phyloP scores from a whole-genome alignment of 495 filamentous ascomycete genomes.

The Penicillium riverlandense region DNA sequence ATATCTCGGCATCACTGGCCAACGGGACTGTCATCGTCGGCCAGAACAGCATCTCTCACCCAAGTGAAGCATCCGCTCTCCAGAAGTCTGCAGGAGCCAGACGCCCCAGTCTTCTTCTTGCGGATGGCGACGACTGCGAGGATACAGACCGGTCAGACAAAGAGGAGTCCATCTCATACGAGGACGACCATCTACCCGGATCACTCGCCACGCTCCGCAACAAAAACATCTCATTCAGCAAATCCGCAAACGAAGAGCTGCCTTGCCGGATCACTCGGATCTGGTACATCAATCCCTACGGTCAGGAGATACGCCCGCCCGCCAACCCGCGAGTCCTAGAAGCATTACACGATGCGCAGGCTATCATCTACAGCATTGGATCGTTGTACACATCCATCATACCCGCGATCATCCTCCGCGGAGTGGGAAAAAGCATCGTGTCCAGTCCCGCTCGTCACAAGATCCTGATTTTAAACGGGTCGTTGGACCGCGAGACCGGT shows the following conservation, averaged over 20 bases:
- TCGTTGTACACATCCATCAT: conserved; percentile 77
- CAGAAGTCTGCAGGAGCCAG: conserved; percentile 25
- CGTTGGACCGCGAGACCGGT: conserved; percentile 78
- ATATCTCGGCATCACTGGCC: conserved; percentile 76
- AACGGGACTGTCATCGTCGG: conserved; percentile 79
- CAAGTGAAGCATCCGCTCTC: conserved; percentile 49
- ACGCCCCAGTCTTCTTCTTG: conserved; percentile 32
- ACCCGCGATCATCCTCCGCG: conserved; percentile 49
- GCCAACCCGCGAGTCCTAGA: conserved; percentile 74
- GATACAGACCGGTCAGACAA: conserved; percentile 64
- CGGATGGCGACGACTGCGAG: conserved; percentile 42
- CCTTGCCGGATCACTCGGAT: conserved; percentile 70
- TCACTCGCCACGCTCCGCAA: conserved; percentile 70
- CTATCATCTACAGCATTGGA: conserved; percentile 85
- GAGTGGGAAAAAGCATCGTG: conserved; percentile 33
- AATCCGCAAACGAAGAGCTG: conserved; percentile 63
- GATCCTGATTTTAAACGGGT: conserved; percentile 80
- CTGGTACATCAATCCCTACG: conserved; percentile 98
- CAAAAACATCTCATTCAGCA: conserved; percentile 73
- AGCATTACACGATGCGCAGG: conserved; percentile 52
- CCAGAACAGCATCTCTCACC: conserved; percentile 90
- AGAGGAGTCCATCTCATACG: conserved; percentile 34
- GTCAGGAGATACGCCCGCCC: conserved; percentile 73
- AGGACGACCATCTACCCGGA: conserved; percentile 87
- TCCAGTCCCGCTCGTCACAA: conserved; percentile 52